Base-by-base conservation (phyloP, 768 basidiomycete genomes). In the Auriscalpium vulgare region DNA sequence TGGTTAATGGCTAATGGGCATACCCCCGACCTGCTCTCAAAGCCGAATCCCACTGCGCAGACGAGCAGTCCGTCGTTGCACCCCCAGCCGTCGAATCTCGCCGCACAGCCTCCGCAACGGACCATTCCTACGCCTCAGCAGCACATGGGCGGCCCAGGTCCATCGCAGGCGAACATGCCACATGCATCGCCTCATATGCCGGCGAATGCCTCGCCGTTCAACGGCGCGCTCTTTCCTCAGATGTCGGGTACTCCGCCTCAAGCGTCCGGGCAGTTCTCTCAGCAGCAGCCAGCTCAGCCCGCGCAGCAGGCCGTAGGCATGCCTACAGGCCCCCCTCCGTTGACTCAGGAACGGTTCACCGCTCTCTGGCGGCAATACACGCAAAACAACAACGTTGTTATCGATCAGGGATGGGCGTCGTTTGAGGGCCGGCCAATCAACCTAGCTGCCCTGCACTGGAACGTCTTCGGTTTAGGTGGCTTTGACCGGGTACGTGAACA, bases 141-240 rank as follows among this genome's bases (percentile, higher is more conserved):
- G 47, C 53, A 54, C 29, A 47, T 48, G 35, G 17, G 45, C 17
- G 53, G 10, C 8, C 38, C 53, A 14, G 52, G 44, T 23, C 45
- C 53, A 8, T 45, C 38, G 16, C 53, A 54, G n/a, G 29, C 23
- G 17, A n/a, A 17, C 9, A n/a, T 10, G n/a, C 38, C 14, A 5
- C 53, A 47, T 13, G 37, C 47, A 46, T 54, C 53, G 11, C 53
- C 53, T 36, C 53, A 37, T 17, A 47, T 54, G 53, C 36, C 19
- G 17, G 44, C 46, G 19, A 45, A 37, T 44, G 16, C 40, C 34
- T 23, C 50, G 50, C 37, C 50, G n/a, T 48, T 48, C 21, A 17
- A 48, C 21, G 50, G 29, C 36, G 50, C 21, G 50, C 16, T 34
- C 40, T 10, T 11, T 38, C 35, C 19, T 6, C 34, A 36, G n/a